Base-by-base conservation (phyloP, 345 rosid species). In the Hypericum androsaemum region DNA sequence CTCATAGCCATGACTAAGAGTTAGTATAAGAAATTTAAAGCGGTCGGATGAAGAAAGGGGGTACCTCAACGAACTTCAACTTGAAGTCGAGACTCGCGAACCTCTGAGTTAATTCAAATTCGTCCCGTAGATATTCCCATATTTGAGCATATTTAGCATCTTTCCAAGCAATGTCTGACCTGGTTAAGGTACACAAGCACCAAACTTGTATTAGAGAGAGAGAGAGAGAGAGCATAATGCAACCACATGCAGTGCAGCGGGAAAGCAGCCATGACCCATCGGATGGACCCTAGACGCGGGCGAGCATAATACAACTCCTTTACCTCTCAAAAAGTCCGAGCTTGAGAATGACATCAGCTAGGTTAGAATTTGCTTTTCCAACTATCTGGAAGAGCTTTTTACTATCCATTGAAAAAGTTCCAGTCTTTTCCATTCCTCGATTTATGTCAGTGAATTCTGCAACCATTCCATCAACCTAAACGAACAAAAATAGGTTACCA, bases 311-410 rank as follows among this genome's bases (percentile, higher is more conserved):
- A n/a, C n/a, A 51, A 51, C 62, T 60, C 7, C 14, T 38, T 67
- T 75, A 90, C 98, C 96, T 92, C 76, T 92, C 98, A 71, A 92
- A 92, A 58, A 85, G 95, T 57, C 98, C 97, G 17, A 92, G 94
- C 78, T 81, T 92, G 52, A 88, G 80, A 74, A 88, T 88, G 53
- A 92, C 96, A 70, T 88, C 98, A 74, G 94, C 96, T 37, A 88
- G 86, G 64, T 85, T 83, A 47, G 94, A 83, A 66, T 85, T 92
- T 56, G 97, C 97, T 69, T 85, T 92, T 52, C 97, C 98, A 40
- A 92, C 96, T 59, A 92, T 60, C 66, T 92, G 98, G 73, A 92
- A 92, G 47, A 92, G 88, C 57, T 92, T 92, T 68, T 85, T 92
- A 66, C 88, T 78, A 37, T 88, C 83, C 97, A 92, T 92, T 40